These are phyloP conservation scores for Ophiognomonia clavigignenti-juglandacearum DNA, from an alignment of 2,329 filamentous ascomycete genomes.

Conservation along the genomic window DNA sequence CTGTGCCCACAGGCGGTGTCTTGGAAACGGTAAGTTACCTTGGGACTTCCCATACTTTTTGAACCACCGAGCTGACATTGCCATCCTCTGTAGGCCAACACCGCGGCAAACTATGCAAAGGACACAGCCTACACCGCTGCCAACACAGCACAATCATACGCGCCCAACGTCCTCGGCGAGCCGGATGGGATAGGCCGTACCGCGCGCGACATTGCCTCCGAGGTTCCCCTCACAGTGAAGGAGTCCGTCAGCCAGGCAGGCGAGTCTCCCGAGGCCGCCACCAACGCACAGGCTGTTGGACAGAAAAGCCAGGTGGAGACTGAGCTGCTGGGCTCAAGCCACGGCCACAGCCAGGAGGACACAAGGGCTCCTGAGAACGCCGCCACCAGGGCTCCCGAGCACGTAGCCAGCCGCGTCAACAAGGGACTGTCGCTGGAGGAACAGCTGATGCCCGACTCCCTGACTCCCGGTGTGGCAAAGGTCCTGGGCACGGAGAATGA, in stretches of 20 bases:
- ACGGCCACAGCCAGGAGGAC: conserved; percentile 32
- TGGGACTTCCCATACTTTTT: not conserved
- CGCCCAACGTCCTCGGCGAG: not conserved
- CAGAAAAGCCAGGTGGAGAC: conserved; percentile 71
- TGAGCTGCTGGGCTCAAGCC: conserved; percentile 62
- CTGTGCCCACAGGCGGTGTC: not conserved
- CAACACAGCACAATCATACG: conserved; percentile 1
- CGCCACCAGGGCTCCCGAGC: conserved; percentile 24
- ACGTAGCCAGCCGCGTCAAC: not conserved
- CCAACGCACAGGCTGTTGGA: conserved; percentile 61
- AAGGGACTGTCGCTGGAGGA: not conserved
- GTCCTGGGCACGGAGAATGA: conserved; percentile 6
- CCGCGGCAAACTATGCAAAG: not conserved
- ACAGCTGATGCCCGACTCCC: not conserved
- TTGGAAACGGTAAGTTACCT: not conserved
- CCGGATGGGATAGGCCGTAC: not conserved
- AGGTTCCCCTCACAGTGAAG: conserved; percentile 52
- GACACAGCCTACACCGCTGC: conserved; percentile 1
- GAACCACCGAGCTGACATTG: not conserved
- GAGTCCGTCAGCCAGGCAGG: conserved; percentile 54
- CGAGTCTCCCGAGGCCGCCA: conserved; percentile 64
- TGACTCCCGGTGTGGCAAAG: not conserved
- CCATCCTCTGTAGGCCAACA: not conserved
- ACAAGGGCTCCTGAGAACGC: conserved; percentile 22
- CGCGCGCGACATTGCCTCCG: conserved; percentile 34